Evolutionary conservation across 1,284 basidiomycete species (phyloP), one percentile per base, ranked within the genome.

Genomic region (Marasmius oreades): DNA sequence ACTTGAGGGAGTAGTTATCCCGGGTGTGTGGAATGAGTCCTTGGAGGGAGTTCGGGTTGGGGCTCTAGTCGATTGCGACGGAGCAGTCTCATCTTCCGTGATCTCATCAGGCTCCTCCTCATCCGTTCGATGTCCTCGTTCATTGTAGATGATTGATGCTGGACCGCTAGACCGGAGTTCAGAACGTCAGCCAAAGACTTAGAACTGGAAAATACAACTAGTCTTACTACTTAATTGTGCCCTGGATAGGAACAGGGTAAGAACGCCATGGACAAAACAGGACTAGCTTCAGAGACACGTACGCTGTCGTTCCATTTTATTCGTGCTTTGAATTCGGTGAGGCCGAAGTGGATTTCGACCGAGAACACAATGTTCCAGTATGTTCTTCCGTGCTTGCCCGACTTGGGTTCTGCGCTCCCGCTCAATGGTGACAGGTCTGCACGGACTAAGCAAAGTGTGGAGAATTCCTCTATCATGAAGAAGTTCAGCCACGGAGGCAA

Each of bases 361-460:
- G 85, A 86, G 68, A 90, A 90, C 20, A 90, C 83, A 58, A 90
- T 89, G 20, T 86, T 88, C 86, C 86, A 90, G 62, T 89, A 90
- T 12, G 76, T 82, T 70, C 82, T 86, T 51, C 85, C 85, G 47
- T 78, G 79, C 61, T 70, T 79, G 1, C 86, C 83, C 6, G 71
- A 67, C 66, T 89, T 89, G 1, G 87, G 71, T 61, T 84, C 79
- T 1, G 87, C 87, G 61, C 83, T 88, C 28, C 82, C 78, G 42
- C 78, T 82, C 48, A 90, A 70, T 10, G 84, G 83, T 0, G 86
- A 90, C 56, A 90, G 65, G 64, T 90, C 87, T 12, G 88, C 88
- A 8, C 85, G 82, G 26, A 91, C 88, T 44, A 88, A 79, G 65
- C 88, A 90, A 5, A 91, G 70, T 0, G 88, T 90, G 2, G 86